Percentiles rank a stretch among this genome's conserved stretches.
phyloP scores from a whole-genome alignment of 768 basidiomycete genomes.

The Trichaptum fuscoviolaceum region DNA sequence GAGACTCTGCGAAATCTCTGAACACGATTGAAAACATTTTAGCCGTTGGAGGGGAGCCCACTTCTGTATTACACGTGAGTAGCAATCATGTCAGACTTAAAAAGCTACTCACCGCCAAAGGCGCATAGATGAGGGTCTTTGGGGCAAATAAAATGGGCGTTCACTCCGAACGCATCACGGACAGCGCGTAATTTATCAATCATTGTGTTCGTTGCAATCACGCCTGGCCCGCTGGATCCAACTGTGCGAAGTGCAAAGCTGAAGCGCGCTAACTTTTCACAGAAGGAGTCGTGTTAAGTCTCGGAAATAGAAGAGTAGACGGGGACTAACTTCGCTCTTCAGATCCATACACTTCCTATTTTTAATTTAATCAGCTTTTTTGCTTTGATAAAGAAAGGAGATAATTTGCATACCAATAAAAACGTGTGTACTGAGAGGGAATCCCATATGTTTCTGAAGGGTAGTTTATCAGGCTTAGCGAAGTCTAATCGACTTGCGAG shows the following conservation, averaged over 20 bases:
- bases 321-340: neutral
- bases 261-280: neutral
- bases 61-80: neutral
- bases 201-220: neutral
- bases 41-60: neutral
- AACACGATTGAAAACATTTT: neutral
- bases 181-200: neutral
- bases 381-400: neutral
- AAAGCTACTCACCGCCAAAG: neutral
- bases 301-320: neutral
- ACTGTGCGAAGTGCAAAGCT: neutral
- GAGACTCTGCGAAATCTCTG: neutral
- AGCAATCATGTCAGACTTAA: neutral
- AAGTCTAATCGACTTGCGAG: neutral
- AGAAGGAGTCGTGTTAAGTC: neutral
- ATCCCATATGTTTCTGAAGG: neutral
- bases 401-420: neutral
- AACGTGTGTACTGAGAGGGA: neutral
- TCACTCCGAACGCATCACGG: neutral
- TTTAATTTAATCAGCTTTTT: neutral
- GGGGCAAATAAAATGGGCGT: neutral
- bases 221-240: neutral
- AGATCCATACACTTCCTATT: neutral
- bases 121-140: neutral
- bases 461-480: neutral